A percentile compares a stretch with the other conserved stretches of the same genome.
Evolutionary conservation across 192 early-diverging fungal genomes (phyloP).

Genomic region (Spizellomyces punctatus): DNA sequence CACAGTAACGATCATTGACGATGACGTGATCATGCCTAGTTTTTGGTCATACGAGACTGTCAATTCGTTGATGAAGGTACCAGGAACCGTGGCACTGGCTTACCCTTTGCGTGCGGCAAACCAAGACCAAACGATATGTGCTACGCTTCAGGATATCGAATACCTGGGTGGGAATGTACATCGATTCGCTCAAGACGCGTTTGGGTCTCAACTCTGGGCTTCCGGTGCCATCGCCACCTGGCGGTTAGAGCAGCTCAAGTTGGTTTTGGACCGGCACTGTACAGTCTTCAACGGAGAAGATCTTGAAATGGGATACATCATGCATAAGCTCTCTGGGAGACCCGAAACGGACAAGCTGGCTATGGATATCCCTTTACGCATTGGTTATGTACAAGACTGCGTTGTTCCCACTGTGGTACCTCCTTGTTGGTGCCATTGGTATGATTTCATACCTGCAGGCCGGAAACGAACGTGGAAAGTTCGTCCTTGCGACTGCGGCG

Average conservation of each 20-base stretch:
- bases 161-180: constrained; percentile 20
- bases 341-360: constrained; percentile 16
- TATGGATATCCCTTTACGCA: not conserved
- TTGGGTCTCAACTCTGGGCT: constrained; percentile 3
- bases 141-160: constrained; percentile 27
- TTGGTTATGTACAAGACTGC: constrained; percentile 9
- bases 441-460: constrained; percentile 22
- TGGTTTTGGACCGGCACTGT: constrained; percentile 30
- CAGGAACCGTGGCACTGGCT: not conserved
- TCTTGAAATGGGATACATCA: constrained; percentile 27
- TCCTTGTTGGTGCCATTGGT: constrained; percentile 13
- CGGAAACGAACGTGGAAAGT: constrained; percentile 18
- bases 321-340: constrained; percentile 19
- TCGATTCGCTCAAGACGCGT: constrained; percentile 4
- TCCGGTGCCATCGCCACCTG: constrained; percentile 34
- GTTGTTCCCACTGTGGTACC: constrained; percentile 26
- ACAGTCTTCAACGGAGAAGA: constrained; percentile 35
- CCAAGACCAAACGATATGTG: not conserved
- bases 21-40: no score
- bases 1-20: no score
- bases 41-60: no score
- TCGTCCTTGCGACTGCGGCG: constrained; percentile 16
- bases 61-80: constrained; percentile 23
- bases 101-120: not conserved
- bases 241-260: constrained; percentile 10